phyloP scores from a whole-genome alignment of 305 asterid genomes.

The Lippia alba region DNA sequence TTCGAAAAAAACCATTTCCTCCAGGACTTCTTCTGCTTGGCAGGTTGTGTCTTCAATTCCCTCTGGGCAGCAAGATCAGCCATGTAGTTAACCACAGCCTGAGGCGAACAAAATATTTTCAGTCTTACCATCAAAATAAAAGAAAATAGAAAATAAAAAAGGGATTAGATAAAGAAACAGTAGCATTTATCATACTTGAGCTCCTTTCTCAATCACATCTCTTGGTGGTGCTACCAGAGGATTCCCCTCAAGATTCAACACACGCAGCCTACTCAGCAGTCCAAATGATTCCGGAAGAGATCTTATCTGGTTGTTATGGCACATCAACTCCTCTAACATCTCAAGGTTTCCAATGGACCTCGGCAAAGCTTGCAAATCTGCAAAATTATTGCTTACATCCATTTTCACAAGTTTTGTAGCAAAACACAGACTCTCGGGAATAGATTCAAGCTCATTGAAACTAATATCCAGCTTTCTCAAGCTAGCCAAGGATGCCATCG shows the following conservation, averaged over 20 bases:
- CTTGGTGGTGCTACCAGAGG: constrained; percentile 78
- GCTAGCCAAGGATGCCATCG: constrained; percentile 75
- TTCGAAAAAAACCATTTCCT: constrained; percentile 70
- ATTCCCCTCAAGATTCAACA: constrained; percentile 84
- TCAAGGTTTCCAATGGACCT: constrained; percentile 97
- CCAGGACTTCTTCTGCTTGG: constrained; percentile 88
- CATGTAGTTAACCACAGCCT: constrained; percentile 89
- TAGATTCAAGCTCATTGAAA: constrained; percentile 87
- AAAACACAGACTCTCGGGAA: constrained; percentile 96
- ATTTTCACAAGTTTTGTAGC: constrained; percentile 82
- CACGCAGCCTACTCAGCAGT: constrained; percentile 64
- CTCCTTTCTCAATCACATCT: constrained; percentile 66
- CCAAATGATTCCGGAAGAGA: constrained; percentile 89
- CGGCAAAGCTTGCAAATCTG: constrained; percentile 79
- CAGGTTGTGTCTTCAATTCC: constrained; percentile 63
- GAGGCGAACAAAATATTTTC: constrained; percentile 12
- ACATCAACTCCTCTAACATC: constrained; percentile 84
- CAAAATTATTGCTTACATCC: constrained; percentile 94
- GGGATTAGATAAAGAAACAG: background rate
- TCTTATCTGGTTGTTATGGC: constrained; percentile 89
- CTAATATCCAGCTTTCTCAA: constrained; percentile 82
- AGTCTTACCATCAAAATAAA: background rate
- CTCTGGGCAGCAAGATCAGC: constrained; percentile 71
- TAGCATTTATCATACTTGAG: constrained; percentile 60
- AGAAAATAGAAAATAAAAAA: background rate